phyloP scores from a whole-genome alignment of 257 asterid genomes.

The Henckelia pumila region DNA sequence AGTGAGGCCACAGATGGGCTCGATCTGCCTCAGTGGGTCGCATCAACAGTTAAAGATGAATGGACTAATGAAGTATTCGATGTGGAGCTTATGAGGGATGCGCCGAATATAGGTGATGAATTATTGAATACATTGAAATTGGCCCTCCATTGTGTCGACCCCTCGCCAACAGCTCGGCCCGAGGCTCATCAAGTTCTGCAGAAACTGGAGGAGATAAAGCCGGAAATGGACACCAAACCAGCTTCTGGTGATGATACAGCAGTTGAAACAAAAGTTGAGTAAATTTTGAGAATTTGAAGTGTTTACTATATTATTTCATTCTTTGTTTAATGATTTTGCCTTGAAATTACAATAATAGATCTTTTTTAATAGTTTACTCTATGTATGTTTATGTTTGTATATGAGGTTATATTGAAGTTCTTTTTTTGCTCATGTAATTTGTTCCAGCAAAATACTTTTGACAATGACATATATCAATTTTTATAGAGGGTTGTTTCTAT shows the following conservation, averaged over 20 bases:
- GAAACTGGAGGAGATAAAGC: conserved; percentile 1
- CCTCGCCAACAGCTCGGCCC: background rate
- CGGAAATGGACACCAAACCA: background rate
- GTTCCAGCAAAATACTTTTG: background rate
- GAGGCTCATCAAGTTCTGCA: background rate
- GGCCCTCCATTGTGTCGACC: background rate
- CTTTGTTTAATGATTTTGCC: too few species aligned
- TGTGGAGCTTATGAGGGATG: background rate
- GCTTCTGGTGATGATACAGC: background rate
- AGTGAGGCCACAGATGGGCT: conserved; percentile 1
- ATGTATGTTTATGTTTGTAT: background rate
- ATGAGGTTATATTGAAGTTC: background rate
- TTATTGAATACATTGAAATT: background rate
- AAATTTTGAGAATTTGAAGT: background rate
- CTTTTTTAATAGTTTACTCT: background rate
- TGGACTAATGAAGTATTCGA: background rate
- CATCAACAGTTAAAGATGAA: background rate
- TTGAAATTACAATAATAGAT: background rate
- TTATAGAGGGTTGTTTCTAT: background rate
- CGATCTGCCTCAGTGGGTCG: background rate
- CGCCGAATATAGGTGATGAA: background rate
- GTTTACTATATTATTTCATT: too few species aligned
- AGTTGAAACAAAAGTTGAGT: background rate
- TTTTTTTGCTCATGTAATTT: background rate
- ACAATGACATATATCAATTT: background rate